Evolutionary conservation across 352 stramenopile species (phyloP).

Genomic region (Pythium diclinum): DNA sequence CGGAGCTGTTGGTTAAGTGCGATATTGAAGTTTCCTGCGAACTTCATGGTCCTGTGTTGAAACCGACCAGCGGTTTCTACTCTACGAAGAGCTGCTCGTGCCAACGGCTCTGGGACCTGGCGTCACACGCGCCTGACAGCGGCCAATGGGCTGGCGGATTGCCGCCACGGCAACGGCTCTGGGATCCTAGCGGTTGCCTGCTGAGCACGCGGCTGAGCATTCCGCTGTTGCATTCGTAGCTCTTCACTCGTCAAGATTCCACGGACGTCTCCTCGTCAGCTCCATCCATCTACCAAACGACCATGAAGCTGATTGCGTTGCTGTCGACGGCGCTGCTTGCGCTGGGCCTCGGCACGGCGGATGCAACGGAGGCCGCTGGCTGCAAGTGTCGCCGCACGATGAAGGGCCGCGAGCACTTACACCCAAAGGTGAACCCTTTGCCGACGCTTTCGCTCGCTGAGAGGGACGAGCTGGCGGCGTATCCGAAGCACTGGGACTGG

Average conservation of each 20-base stretch:
- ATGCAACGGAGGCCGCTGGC: slow-evolving; percentile 3
- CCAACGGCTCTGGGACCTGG: neutral
- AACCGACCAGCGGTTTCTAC: neutral
- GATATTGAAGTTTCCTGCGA: slow-evolving; percentile 13
- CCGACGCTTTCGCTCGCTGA: slow-evolving; percentile 41
- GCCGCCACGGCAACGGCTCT: neutral
- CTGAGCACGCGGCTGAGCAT: neutral
- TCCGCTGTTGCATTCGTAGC: slow-evolving; percentile 8
- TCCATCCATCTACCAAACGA: neutral
- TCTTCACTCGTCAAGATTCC: neutral
- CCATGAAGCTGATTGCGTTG: slow-evolving; percentile 17
- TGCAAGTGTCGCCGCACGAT: slow-evolving; percentile 58
- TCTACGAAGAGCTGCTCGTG: neutral
- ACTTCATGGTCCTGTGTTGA: neutral
- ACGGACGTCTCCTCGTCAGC: neutral
- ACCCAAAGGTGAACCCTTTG: slow-evolving; percentile 34
- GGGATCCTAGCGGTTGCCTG: neutral
- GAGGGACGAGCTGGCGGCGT: slow-evolving; percentile 38
- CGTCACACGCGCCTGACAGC: neutral
- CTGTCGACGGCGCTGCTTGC: neutral
- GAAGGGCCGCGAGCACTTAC: slow-evolving; percentile 40
- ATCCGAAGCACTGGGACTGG: slow-evolving; percentile 83
- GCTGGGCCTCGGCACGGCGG: neutral
- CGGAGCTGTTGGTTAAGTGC: slow-evolving; percentile 2
- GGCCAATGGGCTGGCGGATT: neutral